Base-by-base conservation (phyloP, 345 rosid species). In the Aquilaria malaccensis region DNA sequence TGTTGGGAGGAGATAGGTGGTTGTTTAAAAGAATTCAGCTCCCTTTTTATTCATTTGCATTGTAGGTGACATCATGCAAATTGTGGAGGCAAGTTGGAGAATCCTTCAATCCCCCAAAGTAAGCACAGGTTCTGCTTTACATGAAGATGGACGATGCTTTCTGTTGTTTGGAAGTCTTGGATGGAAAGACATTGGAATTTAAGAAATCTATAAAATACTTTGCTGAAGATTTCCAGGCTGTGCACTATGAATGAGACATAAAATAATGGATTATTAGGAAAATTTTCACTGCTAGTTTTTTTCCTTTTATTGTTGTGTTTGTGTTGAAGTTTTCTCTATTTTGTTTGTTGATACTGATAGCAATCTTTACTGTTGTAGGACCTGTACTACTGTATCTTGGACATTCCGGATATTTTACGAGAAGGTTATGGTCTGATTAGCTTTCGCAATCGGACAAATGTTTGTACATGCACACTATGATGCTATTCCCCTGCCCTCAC, bases 41-140 rank as follows among this genome's bases (percentile, higher is more conserved):
- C 43, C 43, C 43, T 9, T 37, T 37, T 4, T 4, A 37, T 37
- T 37, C 43, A 37, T 37, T 37, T 37, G 43, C 49, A 69, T 57
- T 73, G 66, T 72, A 86, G 89, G 92, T 83, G 61, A 86, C 92
- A 45, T 71, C 83, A 30, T 74, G 81, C 74, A 86, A 86, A 64
- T 66, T 83, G 79, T 86, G 92, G 92, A 73, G 92, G 74, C 81
- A 86, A 74, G 92, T 86, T 31, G 92, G 92, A 64, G 91, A 84
- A 66, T 82, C 91, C 46, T 85, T 85, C 75, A 79, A 78, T 63
- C 88, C 91, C n/a, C 88, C 91, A 15, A 85, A 85, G 92, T 86
- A 74, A 85, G 86, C 63, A 55, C 46, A 30, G 53, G 9, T n/a
- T 49, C 45, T 2, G 30, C 30, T 59, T 30, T 58, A 3, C 10